A percentile compares a stretch with the other conserved stretches of the same genome.
These are phyloP conservation scores for Thinopyrum elongatum DNA, from an alignment of 176 grass and related monocot genomes.

Conservation along the genomic window DNA sequence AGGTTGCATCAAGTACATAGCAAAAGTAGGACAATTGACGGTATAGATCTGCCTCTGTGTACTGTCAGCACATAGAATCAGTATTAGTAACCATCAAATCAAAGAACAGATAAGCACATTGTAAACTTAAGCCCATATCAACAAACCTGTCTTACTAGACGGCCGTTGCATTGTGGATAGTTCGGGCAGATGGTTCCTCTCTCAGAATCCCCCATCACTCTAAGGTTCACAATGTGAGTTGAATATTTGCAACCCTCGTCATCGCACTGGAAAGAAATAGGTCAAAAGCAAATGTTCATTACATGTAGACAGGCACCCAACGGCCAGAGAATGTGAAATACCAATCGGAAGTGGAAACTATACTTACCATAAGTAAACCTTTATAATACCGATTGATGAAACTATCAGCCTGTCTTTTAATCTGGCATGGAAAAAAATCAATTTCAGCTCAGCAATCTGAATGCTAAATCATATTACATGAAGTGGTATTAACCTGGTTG, in stretches of 20 bases:
- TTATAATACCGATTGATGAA: slow-evolving; percentile 85
- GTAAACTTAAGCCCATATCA: slow-evolving; percentile 2
- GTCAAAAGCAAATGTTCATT: slow-evolving; percentile 19
- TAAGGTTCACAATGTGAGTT: slow-evolving; percentile 78
- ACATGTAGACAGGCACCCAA: neutral
- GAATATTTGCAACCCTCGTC: slow-evolving; percentile 82
- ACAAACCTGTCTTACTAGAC: slow-evolving; percentile 72
- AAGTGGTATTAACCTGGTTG: slow-evolving; percentile 66
- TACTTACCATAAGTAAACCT: slow-evolving; percentile 75
- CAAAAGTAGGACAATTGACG: slow-evolving; percentile 92
- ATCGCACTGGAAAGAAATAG: slow-evolving; percentile 67
- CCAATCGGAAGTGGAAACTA: neutral
- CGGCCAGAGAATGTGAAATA: neutral
- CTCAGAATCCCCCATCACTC: slow-evolving; percentile 76
- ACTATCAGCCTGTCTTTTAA: slow-evolving; percentile 94
- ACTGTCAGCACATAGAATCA: slow-evolving; percentile 50
- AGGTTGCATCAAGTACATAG: slow-evolving; percentile 70
- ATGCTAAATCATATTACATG: neutral
- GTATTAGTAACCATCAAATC: slow-evolving; percentile 1
- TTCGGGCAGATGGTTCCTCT: slow-evolving; percentile 90
- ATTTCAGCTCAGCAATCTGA: slow-evolving; percentile 13
- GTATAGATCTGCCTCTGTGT: slow-evolving; percentile 85
- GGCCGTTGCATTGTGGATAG: slow-evolving; percentile 81
- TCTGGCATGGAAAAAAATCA: slow-evolving; percentile 42
- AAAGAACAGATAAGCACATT: slow-evolving; percentile 19